phyloP scores from a whole-genome alignment of 768 basidiomycete genomes.

The Tricholoma terreum region DNA sequence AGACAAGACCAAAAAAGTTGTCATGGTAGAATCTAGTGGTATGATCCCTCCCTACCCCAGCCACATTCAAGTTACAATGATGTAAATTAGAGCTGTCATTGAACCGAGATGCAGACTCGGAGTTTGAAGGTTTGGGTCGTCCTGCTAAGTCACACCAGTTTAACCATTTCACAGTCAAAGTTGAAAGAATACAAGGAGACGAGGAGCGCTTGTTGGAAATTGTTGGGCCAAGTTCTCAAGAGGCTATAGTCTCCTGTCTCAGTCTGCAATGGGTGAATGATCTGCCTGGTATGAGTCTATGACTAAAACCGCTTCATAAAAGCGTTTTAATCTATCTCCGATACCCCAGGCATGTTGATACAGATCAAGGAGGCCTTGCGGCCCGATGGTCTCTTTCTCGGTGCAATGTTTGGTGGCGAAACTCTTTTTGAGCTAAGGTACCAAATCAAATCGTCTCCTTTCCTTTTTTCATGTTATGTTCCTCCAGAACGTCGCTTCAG shows the following conservation, averaged over 20 bases:
- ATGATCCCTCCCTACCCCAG: slow-evolving; percentile 16
- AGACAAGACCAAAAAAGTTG: slow-evolving; percentile 63
- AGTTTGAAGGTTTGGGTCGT: slow-evolving; percentile 68
- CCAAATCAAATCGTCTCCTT: slow-evolving; percentile 1
- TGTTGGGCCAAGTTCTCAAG: slow-evolving; percentile 73
- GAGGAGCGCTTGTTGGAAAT: slow-evolving; percentile 75
- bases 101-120: slow-evolving; percentile 69
- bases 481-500: slow-evolving; percentile 79
- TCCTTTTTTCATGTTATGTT: slow-evolving; percentile 1
- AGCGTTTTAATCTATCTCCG: neutral
- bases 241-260: slow-evolving; percentile 88
- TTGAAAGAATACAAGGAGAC: slow-evolving; percentile 76
- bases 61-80: neutral
- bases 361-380: slow-evolving; percentile 83
- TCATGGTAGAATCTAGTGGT: slow-evolving; percentile 91
- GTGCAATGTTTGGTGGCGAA: slow-evolving; percentile 93
- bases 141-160: slow-evolving; percentile 2
- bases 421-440: slow-evolving; percentile 91
- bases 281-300: slow-evolving; percentile 71
- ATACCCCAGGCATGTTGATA: slow-evolving; percentile 63
- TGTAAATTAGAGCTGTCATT: slow-evolving; percentile 57
- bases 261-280: slow-evolving; percentile 98
- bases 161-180: slow-evolving; percentile 55
- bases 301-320: slow-evolving; percentile 13
- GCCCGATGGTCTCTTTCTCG: slow-evolving; percentile 93